These are phyloP conservation scores for Diospyros lotus DNA, from an alignment of 148 eudicot species.

Conservation along the genomic window DNA sequence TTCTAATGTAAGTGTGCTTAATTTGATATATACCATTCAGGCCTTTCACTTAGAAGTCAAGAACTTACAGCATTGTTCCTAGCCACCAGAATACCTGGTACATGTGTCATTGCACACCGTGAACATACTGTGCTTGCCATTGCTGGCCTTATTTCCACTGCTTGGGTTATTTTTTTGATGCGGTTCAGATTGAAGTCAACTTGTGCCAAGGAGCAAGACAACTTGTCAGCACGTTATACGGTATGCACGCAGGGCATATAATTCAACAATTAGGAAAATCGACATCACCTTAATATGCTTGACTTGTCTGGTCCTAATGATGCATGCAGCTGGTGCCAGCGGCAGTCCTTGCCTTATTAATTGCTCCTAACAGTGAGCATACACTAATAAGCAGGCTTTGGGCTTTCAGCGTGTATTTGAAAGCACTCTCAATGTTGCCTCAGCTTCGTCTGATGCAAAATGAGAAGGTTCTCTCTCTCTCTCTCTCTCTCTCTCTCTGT, in stretches of 20 bases:
- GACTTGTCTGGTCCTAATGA: too few relatives aligned
- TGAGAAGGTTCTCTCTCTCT: slow-evolving; percentile 39
- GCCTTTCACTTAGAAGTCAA: slow-evolving; percentile 64
- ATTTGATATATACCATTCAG: slow-evolving; percentile 20
- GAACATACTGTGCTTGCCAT: slow-evolving; percentile 50
- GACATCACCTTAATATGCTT: too few relatives aligned
- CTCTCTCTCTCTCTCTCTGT: not conserved
- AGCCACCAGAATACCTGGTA: slow-evolving; percentile 35
- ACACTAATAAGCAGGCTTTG: slow-evolving; percentile 28
- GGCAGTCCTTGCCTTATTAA: slow-evolving; percentile 45
- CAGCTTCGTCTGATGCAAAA: slow-evolving; percentile 71
- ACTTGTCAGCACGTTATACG: slow-evolving; percentile 51
- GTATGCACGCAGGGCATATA: slow-evolving; percentile 19
- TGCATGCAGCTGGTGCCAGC: slow-evolving; percentile 47
- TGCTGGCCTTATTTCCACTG: slow-evolving; percentile 40
- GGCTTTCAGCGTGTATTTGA: slow-evolving; percentile 51
- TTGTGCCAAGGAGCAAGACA: slow-evolving; percentile 52
- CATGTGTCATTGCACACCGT: slow-evolving; percentile 34
- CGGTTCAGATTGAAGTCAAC: slow-evolving; percentile 49
- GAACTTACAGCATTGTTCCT: slow-evolving; percentile 63
- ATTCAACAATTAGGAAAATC: too few relatives aligned
- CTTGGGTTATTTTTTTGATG: slow-evolving; percentile 74
- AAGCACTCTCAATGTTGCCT: slow-evolving; percentile 64
- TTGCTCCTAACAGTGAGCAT: slow-evolving; percentile 36
- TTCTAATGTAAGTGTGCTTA: not conserved